Evolutionary conservation across 2,329 filamentous ascomycete genomes (phyloP).

Genomic region (Trichoderma harzianum): DNA sequence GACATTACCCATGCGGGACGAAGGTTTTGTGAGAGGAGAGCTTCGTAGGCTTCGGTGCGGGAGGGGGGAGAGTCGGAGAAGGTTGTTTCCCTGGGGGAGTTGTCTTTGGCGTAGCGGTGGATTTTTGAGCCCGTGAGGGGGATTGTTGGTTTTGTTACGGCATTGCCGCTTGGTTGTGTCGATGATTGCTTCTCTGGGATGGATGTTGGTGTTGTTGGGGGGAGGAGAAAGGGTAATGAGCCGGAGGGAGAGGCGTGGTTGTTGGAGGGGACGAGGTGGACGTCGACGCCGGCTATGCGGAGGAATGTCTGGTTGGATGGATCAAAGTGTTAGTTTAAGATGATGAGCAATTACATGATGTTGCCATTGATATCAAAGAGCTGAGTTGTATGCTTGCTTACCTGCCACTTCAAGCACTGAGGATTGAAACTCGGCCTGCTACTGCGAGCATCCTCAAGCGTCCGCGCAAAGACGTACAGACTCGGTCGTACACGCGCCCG

Average conservation of each 20-base stretch:
- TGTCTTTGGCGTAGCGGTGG: conserved; percentile 62
- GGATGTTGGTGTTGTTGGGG: conserved; percentile 32
- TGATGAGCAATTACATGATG: background rate
- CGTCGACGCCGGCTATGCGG: conserved; percentile 67
- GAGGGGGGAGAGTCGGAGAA: conserved; percentile 47
- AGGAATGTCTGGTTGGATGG: conserved; percentile 65
- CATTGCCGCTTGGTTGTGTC: background rate
- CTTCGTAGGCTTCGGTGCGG: conserved; percentile 70
- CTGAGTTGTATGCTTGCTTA: conserved; percentile 33
- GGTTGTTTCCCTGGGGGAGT: conserved; percentile 35
- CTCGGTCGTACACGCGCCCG: conserved; percentile 46
- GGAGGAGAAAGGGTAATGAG: conserved; percentile 81
- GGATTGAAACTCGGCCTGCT: conserved; percentile 78
- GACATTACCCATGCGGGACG: conserved; percentile 74
- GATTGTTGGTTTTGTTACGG: conserved; percentile 29
- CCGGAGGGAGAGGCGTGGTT: conserved; percentile 93
- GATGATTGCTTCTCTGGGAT: conserved; percentile 8
- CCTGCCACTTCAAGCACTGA: conserved; percentile 94
- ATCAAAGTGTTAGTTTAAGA: background rate
- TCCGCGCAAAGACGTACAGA: conserved; percentile 74
- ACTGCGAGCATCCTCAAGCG: conserved; percentile 47
- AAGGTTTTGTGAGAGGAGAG: conserved; percentile 73
- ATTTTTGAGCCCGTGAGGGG: conserved; percentile 56
- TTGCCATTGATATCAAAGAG: background rate
- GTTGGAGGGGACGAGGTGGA: conserved; percentile 67